Evolutionary conservation across 1,284 basidiomycete genomes (phyloP).

Genomic region (Anthracocystis panici-leucophaei): DNA sequence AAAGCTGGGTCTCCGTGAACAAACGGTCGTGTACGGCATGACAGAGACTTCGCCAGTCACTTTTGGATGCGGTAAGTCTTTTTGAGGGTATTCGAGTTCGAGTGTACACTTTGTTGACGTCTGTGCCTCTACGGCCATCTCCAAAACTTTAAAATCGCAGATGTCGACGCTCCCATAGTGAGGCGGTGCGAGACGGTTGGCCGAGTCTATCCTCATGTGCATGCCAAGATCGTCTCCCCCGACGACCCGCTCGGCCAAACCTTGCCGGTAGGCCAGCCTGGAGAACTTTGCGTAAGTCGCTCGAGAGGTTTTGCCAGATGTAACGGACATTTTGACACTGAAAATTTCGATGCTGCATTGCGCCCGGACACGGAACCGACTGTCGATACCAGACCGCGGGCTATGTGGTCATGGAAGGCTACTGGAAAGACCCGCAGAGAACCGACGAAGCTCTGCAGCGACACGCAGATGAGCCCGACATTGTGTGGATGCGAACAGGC

Average conservation of each 20-base stretch:
- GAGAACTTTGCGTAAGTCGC: slow-evolving; percentile 75
- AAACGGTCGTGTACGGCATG: slow-evolving; percentile 76
- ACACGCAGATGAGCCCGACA: slow-evolving; percentile 71
- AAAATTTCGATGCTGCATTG: slow-evolving; percentile 6
- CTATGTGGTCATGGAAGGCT: slow-evolving; percentile 83
- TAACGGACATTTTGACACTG: slow-evolving; percentile 2
- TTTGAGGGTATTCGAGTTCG: not conserved
- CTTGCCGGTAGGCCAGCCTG: slow-evolving; percentile 72
- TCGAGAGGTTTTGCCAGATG: not conserved
- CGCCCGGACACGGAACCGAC: slow-evolving; percentile 14
- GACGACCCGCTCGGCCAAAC: slow-evolving; percentile 71
- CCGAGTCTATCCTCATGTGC: slow-evolving; percentile 79
- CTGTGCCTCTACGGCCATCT: not conserved
- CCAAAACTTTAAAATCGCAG: slow-evolving; percentile 10
- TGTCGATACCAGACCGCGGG: slow-evolving; percentile 73
- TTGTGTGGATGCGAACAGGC: slow-evolving; percentile 85
- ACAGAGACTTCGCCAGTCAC: slow-evolving; percentile 78
- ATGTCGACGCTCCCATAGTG: slow-evolving; percentile 74
- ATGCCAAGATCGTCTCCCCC: slow-evolving; percentile 78
- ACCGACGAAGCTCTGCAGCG: slow-evolving; percentile 76
- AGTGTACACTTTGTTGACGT: not conserved
- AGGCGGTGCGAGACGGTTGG: slow-evolving; percentile 86
- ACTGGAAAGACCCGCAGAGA: slow-evolving; percentile 81
- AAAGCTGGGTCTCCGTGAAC: slow-evolving; percentile 74
- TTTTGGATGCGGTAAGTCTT: slow-evolving; percentile 74